These are phyloP conservation scores for Neonectria neomacrospora DNA, from an alignment of 2,329 filamentous ascomycete genomes.

Conservation along the genomic window DNA sequence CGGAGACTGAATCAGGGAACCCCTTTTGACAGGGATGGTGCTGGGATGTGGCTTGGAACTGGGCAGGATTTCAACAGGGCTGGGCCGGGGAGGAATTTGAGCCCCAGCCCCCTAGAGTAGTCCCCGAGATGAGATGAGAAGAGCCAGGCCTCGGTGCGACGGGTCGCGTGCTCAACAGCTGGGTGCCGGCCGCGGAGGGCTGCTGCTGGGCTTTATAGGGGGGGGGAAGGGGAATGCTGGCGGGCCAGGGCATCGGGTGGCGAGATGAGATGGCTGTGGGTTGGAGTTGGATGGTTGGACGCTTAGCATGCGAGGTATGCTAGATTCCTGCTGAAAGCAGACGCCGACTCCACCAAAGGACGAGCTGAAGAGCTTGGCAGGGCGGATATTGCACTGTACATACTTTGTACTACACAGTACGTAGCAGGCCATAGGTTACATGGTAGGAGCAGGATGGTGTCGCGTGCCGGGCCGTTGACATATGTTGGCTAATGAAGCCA, in stretches of 20 bases:
- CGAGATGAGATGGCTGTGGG: neutral
- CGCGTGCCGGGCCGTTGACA: neutral
- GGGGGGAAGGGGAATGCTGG: too few relatives aligned
- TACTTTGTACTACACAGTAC: too few relatives aligned
- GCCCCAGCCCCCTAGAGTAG: neutral
- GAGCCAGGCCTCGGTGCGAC: too few relatives aligned
- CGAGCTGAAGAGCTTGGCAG: neutral
- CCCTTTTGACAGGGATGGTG: neutral
- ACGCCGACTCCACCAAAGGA: neutral
- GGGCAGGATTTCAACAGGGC: neutral
- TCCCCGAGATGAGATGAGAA: neutral
- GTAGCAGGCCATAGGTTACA: too few relatives aligned
- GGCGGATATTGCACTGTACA: neutral
- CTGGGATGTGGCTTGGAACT: neutral
- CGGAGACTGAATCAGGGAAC: neutral
- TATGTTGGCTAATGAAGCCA: neutral
- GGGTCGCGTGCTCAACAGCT: neutral
- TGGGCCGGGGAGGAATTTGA: neutral
- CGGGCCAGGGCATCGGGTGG: neutral
- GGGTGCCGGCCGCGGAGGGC: too few relatives aligned
- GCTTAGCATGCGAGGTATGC: neutral
- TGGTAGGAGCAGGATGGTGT: neutral
- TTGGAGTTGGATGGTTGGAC: neutral
- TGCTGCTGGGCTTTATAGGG: neutral
- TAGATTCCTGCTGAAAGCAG: neutral